A percentile compares a stretch with the other conserved stretches of the same genome.
These are phyloP conservation scores for Phanerodontia chrysosporium DNA, from an alignment of 768 basidiomycete genomes.

Conservation along the genomic window DNA sequence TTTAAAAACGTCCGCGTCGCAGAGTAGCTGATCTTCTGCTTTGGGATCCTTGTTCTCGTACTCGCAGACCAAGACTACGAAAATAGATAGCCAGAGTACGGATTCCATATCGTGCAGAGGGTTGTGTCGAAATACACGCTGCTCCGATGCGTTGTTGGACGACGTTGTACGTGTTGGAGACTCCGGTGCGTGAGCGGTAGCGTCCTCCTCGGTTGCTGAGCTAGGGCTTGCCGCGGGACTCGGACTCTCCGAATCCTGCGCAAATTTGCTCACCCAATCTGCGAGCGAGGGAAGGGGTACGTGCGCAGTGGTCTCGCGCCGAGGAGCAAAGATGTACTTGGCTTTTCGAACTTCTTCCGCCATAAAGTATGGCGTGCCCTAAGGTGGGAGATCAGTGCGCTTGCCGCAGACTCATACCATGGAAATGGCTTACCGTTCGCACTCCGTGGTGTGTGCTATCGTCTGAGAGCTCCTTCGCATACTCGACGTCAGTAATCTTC, in stretches of 20 bases:
- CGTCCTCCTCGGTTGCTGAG: background rate
- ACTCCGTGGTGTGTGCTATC: background rate
- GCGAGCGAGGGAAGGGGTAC: too few species aligned
- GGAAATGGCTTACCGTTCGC: background rate
- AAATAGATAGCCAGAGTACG: background rate
- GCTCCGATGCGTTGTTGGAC: background rate
- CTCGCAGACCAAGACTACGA: too few species aligned
- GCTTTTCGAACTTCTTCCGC: background rate
- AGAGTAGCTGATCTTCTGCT: too few species aligned
- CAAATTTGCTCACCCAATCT: background rate
- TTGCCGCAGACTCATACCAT: background rate
- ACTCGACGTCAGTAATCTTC: background rate
- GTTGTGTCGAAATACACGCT: background rate
- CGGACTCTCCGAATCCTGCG: too few species aligned
- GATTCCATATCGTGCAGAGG: conserved; percentile 1
- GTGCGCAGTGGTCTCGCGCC: background rate
- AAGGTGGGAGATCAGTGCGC: background rate
- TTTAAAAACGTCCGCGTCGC: too few species aligned
- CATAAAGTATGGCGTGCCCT: conserved; percentile 4
- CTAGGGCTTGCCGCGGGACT: too few species aligned
- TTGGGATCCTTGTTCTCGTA: too few species aligned
- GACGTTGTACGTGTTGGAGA: background rate
- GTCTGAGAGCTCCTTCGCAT: background rate
- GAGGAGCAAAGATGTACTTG: background rate
- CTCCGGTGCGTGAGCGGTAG: background rate